Evolutionary conservation across 371 early-diverging fungal species (phyloP).

Genomic region (Synchytrium microbalum): DNA sequence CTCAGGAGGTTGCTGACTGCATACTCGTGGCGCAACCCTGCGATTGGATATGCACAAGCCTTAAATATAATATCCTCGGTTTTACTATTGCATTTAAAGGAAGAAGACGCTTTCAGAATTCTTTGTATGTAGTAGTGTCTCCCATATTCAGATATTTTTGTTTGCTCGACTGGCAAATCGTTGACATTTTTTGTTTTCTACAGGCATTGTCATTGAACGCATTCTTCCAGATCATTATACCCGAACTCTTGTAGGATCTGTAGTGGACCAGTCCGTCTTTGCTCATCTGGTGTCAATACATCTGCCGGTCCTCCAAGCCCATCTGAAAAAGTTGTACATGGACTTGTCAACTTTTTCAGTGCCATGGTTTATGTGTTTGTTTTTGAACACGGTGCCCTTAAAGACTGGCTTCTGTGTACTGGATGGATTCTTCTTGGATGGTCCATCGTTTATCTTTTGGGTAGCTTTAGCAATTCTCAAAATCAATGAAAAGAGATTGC

Average conservation of each 20-base stretch:
- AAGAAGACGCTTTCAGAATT: constrained; percentile 61
- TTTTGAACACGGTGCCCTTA: constrained; percentile 44
- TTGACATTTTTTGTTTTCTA: neutral
- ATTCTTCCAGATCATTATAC: constrained; percentile 59
- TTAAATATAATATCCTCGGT: constrained; percentile 56
- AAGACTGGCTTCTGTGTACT: constrained; percentile 31
- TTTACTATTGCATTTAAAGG: constrained; percentile 48
- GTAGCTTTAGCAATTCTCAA: constrained; percentile 51
- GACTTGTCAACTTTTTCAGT: constrained; percentile 51
- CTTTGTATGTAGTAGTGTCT: constrained; percentile 28
- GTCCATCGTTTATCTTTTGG: constrained; percentile 53
- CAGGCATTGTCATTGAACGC: constrained; percentile 43
- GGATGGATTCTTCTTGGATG: constrained; percentile 49
- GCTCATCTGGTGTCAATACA: constrained; percentile 38
- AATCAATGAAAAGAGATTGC: constrained; percentile 40
- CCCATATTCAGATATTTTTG: constrained; percentile 4
- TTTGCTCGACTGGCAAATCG: neutral
- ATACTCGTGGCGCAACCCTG: constrained; percentile 55
- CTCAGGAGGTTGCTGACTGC: constrained; percentile 50
- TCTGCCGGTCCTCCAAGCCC: constrained; percentile 40
- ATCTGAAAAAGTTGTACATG: constrained; percentile 45
- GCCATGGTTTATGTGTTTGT: constrained; percentile 62
- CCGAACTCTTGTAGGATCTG: constrained; percentile 53
- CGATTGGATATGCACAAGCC: constrained; percentile 62
- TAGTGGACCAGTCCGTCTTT: constrained; percentile 57